Conservation (phyloP, 2,329 filamentous ascomycete genomes). For the Trichoderma sp. region DNA sequence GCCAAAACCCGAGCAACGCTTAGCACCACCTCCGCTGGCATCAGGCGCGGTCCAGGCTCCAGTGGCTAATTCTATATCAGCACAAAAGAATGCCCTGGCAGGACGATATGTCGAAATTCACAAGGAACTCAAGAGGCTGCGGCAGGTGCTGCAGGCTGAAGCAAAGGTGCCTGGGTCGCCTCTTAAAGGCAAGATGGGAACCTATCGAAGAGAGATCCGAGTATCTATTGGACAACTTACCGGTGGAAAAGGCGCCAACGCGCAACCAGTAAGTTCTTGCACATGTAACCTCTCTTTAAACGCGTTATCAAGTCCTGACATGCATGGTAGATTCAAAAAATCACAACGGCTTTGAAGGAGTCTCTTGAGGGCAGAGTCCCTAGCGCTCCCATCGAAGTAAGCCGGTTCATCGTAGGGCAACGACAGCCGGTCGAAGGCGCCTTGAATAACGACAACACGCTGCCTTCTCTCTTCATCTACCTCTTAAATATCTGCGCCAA, state of each 20-base stretch:
- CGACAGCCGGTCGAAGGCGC: constrained; percentile 53
- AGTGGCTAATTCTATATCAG: not conserved
- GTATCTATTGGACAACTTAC: constrained; percentile 75
- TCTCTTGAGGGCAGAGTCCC: constrained; percentile 55
- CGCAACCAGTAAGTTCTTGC: constrained; percentile 39
- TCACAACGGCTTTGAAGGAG: constrained; percentile 50
- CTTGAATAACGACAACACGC: constrained; percentile 52
- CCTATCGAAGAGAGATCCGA: constrained; percentile 70
- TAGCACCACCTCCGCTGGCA: constrained; percentile 24
- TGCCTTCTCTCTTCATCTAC: constrained; percentile 71
- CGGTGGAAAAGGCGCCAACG: constrained; percentile 63
- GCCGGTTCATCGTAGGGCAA: constrained; percentile 52
- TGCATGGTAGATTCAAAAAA: constrained; percentile 41
- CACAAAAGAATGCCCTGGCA: constrained; percentile 24
- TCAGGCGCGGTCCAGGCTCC: constrained; percentile 15
- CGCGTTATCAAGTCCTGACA: not conserved
- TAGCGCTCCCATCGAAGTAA: constrained; percentile 55
- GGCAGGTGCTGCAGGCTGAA: constrained; percentile 64
- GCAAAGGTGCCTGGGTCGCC: constrained; percentile 47
- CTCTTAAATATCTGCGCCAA: constrained; percentile 77
- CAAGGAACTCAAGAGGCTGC: constrained; percentile 64
- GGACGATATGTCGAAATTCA: constrained; percentile 63
- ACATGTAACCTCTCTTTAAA: not conserved
- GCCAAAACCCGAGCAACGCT: constrained; percentile 2
- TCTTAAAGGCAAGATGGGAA: constrained; percentile 67